A percentile compares a stretch with the other conserved stretches of the same genome.
Evolutionary conservation across 306 rosid species (phyloP).

Genomic region (Malus orientalis): DNA sequence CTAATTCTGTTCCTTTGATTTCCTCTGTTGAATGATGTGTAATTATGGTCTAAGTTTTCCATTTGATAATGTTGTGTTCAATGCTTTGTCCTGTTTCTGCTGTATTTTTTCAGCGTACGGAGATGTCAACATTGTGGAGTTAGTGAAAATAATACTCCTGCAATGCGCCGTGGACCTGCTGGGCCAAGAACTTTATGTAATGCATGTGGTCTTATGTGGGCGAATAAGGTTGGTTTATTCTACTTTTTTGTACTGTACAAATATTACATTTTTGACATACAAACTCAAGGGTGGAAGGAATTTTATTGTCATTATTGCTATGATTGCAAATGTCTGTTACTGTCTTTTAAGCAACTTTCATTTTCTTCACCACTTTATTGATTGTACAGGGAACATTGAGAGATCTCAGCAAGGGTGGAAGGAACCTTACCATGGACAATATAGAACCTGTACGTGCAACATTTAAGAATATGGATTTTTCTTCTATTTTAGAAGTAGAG

Average conservation of each 20-base stretch:
- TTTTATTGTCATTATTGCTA: not conserved
- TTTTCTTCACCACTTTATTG: conserved; percentile 27
- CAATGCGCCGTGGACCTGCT: conserved; percentile 98
- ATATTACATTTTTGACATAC: not conserved
- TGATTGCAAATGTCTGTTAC: not conserved
- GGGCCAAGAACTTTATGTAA: conserved; percentile 95
- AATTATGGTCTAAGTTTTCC: not conserved
- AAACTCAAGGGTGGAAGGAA: not conserved
- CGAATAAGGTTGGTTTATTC: conserved; percentile 68
- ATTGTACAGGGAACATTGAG: conserved; percentile 81
- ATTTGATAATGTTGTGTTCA: not conserved
- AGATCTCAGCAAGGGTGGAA: conserved; percentile 93
- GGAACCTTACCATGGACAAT: conserved; percentile 54
- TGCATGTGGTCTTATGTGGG: conserved; percentile 99
- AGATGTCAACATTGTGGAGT: conserved; percentile 93
- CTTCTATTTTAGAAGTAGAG: not conserved
- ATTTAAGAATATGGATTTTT: not conserved
- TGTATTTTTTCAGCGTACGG: conserved; percentile 42
- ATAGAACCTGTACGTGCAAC: conserved; percentile 53
- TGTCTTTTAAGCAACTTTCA: conserved; percentile 1
- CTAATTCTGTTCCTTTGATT: conserved; percentile 2
- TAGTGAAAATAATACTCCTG: conserved; percentile 84
- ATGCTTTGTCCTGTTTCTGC: not conserved
- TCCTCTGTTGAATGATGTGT: not conserved
- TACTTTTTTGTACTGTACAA: not conserved